Base-by-base conservation (phyloP, 805 yeast species). In the Kregervanrija delftensis region DNA sequence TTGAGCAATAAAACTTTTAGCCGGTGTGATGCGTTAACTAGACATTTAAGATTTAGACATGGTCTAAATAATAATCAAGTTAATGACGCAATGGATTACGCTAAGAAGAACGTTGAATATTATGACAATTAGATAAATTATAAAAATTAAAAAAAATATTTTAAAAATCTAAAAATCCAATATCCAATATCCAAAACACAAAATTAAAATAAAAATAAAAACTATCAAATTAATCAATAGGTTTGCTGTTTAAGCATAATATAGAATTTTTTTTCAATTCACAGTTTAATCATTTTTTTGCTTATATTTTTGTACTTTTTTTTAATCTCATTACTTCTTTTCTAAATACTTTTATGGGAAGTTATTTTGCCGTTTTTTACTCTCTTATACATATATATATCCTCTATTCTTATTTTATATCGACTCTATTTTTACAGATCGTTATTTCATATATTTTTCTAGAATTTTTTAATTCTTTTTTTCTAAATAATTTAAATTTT, bases 21-120 rank as follows among this genome's bases (percentile, higher is more conserved):
- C 44, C 77, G 99, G 50, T 84, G 89, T 60, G 99, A 91, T 66
- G 97, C 99, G 1, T 73, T 91, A 50, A 86, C 96, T 13, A 80
- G 97, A 61, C 99, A 91, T 64, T 81, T 90, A 49, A 81, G 95
- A 56, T 91, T 89, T 39, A 89, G 93, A 68, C 98, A 90, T 68
- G 84, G 85, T 8, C 65, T 82, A 44, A 73, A 71, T 35, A 84
- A 84, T 35, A 66, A 70, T 48, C 83, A 81, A 49, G 87, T 86
- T n/a, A 71, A 77, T 46, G 77, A 79, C 43, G 80, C 86, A 36
- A 80, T 84, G 53, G 80, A 81, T 55, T 80, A 74, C 54, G 93
- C 93, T 8, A 85, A 83, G 61, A 85, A 79, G 52, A 77, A 86
- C 59, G 88, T 84, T 42, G 91, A 84, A 63, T 85, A 74, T 55